phyloP scores from a whole-genome alignment of 495 filamentous ascomycete species.

The Xylaria intraflava region DNA sequence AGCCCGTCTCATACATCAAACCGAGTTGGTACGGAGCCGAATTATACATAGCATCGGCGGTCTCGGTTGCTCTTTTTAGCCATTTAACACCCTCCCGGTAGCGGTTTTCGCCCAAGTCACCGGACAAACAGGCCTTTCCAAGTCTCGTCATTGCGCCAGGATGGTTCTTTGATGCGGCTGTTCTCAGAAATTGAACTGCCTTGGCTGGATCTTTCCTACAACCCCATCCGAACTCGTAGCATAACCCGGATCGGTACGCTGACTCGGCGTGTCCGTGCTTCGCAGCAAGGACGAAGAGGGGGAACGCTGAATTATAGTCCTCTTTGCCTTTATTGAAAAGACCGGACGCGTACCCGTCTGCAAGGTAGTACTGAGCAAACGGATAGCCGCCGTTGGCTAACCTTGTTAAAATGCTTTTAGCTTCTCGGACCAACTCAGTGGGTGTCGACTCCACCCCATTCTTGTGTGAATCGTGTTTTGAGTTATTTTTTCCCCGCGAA shows the following conservation, averaged over 20 bases:
- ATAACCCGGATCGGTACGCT: conserved; percentile 85
- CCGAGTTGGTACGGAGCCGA: conserved; percentile 87
- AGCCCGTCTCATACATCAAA: conserved; percentile 78
- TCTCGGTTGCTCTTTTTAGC: conserved; percentile 87
- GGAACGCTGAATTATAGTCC: conserved; percentile 85
- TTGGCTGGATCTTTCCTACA: conserved; percentile 80
- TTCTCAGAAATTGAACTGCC: conserved; percentile 87
- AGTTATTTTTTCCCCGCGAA: conserved; percentile 36
- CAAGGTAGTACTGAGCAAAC: conserved; percentile 96
- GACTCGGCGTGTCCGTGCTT: conserved; percentile 98
- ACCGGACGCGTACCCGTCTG: conserved; percentile 87
- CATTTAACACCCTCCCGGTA: conserved; percentile 93
- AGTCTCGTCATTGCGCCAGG: conserved; percentile 91
- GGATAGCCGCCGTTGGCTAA: conserved; percentile 82
- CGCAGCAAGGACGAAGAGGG: conserved; percentile 84
- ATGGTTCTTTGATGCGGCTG: conserved; percentile 85
- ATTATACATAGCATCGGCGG: conserved; percentile 86
- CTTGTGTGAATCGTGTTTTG: conserved; percentile 37
- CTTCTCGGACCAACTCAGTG: conserved; percentile 73
- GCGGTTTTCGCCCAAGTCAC: conserved; percentile 80
- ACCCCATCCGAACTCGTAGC: conserved; percentile 98
- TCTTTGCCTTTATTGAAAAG: conserved; percentile 88
- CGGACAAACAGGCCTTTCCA: conserved; percentile 79
- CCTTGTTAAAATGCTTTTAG: conserved; percentile 78
- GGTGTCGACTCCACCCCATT: conserved; percentile 45